Base-by-base conservation (phyloP, 192 early-diverging fungal genomes). In the Endogone sp. region DNA sequence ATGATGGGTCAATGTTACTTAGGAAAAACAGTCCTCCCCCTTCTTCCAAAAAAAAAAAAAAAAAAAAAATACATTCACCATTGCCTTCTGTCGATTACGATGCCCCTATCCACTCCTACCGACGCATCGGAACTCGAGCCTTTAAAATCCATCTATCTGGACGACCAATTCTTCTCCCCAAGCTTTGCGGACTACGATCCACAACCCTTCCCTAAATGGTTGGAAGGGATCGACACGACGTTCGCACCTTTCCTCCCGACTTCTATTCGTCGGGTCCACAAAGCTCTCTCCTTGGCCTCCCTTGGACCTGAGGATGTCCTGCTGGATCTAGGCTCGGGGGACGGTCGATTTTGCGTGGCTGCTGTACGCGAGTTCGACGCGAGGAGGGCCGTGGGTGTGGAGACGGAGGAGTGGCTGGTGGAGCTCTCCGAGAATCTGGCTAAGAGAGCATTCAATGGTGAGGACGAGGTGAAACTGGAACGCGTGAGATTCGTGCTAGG, bases 251-350 rank as follows among this genome's bases (percentile, higher is more conserved):
- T 81, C 61, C 82, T 82, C 71, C 86, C 84, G 2, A 86, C 86
- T 4, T 86, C 85, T 20, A 71, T 82, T 21, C 67, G 60, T 23
- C 77, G 85, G 37, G 85, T 88, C 56, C 64, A 77, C 22, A 27
- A 77, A 16, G 80, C 84, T 3, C 61, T 88, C 16, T 60, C 66
- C 10, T 74, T 88, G 81, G 86, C 76, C 21, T 44, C 73, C 13
- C 68, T 83, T 16, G 32, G 29, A n/a, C 10, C 71, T 2, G 23
- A 44, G 8, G 86, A 88, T 62, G 63, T 57, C 21, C 65, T 88
- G 2, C 54, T 88, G 3, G 86, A 88, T 67, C 74, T 88, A n/a
- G 85, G 86, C 2, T 86, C 82, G 37, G 86, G 86, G 21, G 86
- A 88, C 67, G 86, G 86, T 6, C 73, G 86, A 13, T 79, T 88